Evolutionary conservation across 139 green algal species (phyloP).

Genomic region (Chlorella sp.): DNA sequence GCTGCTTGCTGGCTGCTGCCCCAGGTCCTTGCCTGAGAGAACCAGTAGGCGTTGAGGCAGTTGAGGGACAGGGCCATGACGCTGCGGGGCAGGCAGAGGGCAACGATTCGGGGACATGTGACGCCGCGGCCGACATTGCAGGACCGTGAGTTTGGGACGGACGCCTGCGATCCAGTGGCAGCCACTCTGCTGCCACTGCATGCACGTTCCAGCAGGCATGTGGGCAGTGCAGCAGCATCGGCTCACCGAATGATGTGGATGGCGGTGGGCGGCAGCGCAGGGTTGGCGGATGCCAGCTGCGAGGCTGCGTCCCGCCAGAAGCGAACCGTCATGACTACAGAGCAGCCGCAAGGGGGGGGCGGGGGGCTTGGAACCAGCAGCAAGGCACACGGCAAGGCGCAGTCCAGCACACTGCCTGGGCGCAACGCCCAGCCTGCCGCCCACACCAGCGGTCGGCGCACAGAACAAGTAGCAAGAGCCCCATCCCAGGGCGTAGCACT

Average conservation of each 20-base stretch:
- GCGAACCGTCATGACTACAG: constrained; percentile 21
- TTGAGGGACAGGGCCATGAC: constrained; percentile 11
- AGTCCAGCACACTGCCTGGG: background rate
- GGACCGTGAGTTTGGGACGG: no score
- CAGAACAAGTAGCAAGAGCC: no score
- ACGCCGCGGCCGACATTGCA: no score
- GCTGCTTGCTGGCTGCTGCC: no score
- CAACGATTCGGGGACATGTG: background rate
- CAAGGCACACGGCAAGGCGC: background rate
- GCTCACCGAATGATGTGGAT: constrained; percentile 18
- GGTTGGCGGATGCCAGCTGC: background rate
- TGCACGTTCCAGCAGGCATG: no score
- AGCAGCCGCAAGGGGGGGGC: background rate
- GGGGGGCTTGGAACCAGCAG: background rate
- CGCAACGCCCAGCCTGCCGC: background rate
- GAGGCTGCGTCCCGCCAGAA: constrained; percentile 4
- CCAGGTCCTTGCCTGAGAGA: background rate
- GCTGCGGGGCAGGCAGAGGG: background rate
- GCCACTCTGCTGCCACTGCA: no score
- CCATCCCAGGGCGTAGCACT: background rate
- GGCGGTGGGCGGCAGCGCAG: background rate
- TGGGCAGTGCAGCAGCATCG: no score
- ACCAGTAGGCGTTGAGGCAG: constrained; percentile 22
- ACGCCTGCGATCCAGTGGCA: no score
- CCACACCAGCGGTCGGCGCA: background rate